Evolutionary conservation across 345 rosid genomes (phyloP).

Genomic region (Angophora floribunda): DNA sequence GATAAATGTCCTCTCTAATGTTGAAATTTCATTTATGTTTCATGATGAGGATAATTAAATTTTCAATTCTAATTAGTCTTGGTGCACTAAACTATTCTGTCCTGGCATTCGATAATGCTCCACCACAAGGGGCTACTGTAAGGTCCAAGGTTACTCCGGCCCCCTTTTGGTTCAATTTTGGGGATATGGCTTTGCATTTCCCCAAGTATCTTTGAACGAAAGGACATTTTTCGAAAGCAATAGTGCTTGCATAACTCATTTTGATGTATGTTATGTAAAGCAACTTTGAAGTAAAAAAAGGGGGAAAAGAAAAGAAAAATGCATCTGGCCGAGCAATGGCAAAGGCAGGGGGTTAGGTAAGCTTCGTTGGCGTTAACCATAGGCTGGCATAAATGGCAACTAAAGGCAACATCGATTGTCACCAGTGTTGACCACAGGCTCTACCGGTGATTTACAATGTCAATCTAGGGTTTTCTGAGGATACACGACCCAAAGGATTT

Average conservation of each 20-base stretch:
- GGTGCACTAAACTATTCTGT: not conserved
- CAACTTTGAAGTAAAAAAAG: too few relatives aligned
- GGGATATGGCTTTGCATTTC: too few relatives aligned
- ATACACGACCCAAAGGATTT: not conserved
- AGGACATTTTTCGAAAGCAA: too few relatives aligned
- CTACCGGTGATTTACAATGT: not conserved
- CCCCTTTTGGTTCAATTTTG: too few relatives aligned
- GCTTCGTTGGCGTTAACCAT: not conserved
- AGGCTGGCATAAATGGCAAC: not conserved
- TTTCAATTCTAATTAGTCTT: too few relatives aligned
- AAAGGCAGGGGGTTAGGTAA: too few relatives aligned
- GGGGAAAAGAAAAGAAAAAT: too few relatives aligned
- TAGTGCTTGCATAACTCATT: too few relatives aligned
- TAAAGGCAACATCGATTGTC: not conserved
- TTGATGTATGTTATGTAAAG: too few relatives aligned
- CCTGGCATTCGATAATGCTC: not conserved
- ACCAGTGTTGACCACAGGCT: not conserved
- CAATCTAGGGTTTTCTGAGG: not conserved
- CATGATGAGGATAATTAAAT: not conserved
- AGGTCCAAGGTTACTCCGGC: not conserved
- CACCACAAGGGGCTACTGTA: not conserved
- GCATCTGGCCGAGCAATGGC: too few relatives aligned
- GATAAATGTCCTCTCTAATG: not conserved
- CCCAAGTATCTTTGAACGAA: too few relatives aligned
- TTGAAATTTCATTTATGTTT: not conserved